A percentile compares a stretch with the other conserved stretches of the same genome.
Conservation (phyloP, 768 basidiomycete genomes). For the Russula sp. region DNA sequence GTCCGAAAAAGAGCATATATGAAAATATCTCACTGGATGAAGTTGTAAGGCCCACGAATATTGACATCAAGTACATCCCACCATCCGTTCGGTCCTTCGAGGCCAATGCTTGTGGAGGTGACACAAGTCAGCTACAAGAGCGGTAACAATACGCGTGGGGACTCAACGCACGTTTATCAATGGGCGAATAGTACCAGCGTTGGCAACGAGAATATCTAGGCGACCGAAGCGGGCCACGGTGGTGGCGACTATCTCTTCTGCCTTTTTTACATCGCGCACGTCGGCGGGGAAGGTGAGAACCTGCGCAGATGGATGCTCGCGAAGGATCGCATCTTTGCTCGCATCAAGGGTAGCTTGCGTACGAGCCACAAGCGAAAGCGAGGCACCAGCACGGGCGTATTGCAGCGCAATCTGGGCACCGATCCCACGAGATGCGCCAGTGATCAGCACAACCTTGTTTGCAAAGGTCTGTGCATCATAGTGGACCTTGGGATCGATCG, state of each 20-base stretch:
- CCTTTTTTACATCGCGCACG: conserved; percentile 12
- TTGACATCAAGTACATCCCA: conserved; percentile 25
- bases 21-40: conserved; percentile 9
- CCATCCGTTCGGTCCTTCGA: conserved; percentile 16
- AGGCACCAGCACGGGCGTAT: conserved; percentile 30
- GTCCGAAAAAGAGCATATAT: not conserved
- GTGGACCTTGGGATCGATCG: conserved; percentile 10
- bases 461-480: conserved; percentile 18
- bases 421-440: conserved; percentile 32
- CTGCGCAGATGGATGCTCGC: not conserved
- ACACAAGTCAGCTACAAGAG: not conserved
- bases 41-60: conserved; percentile 19
- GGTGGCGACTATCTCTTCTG: conserved; percentile 4
- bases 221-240: conserved; percentile 9
- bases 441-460: conserved; percentile 31
- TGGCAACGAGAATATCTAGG: conserved; percentile 24
- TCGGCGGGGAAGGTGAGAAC: conserved; percentile 19
- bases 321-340: conserved; percentile 10
- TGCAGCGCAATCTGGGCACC: conserved; percentile 27
- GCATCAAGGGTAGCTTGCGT: conserved; percentile 12
- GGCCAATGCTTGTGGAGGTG: not conserved
- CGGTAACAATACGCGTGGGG: not conserved
- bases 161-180: conserved; percentile 2
- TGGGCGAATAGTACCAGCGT: not conserved
- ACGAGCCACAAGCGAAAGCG: conserved; percentile 20